Evolutionary conservation across 2,329 filamentous ascomycete species (phyloP).

Genomic region (Colletotrichum orchidophilum): DNA sequence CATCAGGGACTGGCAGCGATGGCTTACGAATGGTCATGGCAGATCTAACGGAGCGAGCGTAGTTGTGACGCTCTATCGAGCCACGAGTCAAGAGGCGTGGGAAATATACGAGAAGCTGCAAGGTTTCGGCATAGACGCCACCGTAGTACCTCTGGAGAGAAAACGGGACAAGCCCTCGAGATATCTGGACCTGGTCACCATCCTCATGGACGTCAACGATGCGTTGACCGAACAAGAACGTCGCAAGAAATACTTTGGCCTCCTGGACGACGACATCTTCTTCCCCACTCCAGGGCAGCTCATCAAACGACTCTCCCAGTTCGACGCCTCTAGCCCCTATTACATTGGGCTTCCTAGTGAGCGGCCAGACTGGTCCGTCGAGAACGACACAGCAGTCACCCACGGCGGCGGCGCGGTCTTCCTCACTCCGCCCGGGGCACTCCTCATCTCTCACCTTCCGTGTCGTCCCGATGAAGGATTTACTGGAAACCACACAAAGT

Average conservation of each 20-base stretch:
- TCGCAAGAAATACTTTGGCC: slow-evolving; percentile 51
- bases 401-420: slow-evolving; percentile 57
- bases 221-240: slow-evolving; percentile 47
- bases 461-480: slow-evolving; percentile 41
- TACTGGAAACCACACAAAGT: slow-evolving; percentile 41
- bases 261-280: slow-evolving; percentile 58
- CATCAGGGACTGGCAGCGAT: slow-evolving; percentile 54
- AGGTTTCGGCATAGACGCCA: slow-evolving; percentile 24
- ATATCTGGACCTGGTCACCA: slow-evolving; percentile 50
- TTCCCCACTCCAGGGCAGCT: slow-evolving; percentile 53
- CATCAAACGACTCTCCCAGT: slow-evolving; percentile 45
- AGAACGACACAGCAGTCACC: slow-evolving; percentile 49
- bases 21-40: slow-evolving; percentile 53
- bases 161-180: slow-evolving; percentile 44
- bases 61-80: slow-evolving; percentile 52
- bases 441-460: slow-evolving; percentile 45
- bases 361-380: slow-evolving; percentile 51
- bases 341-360: slow-evolving; percentile 57
- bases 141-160: slow-evolving; percentile 44
- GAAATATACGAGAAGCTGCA: slow-evolving; percentile 38
- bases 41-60: slow-evolving; percentile 54
- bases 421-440: slow-evolving; percentile 48
- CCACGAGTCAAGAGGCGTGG: slow-evolving; percentile 44
- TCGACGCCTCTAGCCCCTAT: slow-evolving; percentile 42
- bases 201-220: slow-evolving; percentile 44